Evolutionary conservation across 352 stramenopile species (phyloP).

Genomic region (Lagenidium giganteum): DNA sequence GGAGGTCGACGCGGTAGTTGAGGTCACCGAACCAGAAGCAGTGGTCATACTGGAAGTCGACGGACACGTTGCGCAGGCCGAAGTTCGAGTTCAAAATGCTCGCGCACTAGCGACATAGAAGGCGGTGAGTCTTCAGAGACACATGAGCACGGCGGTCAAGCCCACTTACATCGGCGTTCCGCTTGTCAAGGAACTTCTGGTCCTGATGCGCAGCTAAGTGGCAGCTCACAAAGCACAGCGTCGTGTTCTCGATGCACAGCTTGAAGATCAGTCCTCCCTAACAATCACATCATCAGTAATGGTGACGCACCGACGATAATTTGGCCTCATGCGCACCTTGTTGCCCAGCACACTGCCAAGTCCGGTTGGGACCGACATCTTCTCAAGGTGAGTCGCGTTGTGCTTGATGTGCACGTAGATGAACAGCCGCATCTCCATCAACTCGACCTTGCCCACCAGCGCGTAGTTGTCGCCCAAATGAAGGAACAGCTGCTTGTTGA

Average conservation of each 20-base stretch:
- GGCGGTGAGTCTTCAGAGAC: background rate
- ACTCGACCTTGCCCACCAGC: conserved; percentile 61
- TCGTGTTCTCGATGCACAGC: conserved; percentile 67
- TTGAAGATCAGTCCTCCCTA: conserved; percentile 80
- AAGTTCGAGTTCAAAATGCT: conserved; percentile 71
- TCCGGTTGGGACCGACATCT: conserved; percentile 63
- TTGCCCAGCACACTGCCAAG: conserved; percentile 79
- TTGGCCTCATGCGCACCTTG: conserved; percentile 40
- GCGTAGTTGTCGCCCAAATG: conserved; percentile 59
- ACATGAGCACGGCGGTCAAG: background rate
- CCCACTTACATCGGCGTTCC: conserved; percentile 69
- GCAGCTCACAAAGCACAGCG: conserved; percentile 83
- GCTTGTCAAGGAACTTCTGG: conserved; percentile 82
- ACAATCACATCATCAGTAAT: background rate
- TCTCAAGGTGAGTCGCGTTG: conserved; percentile 56
- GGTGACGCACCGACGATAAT: background rate
- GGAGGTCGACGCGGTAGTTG: conserved; percentile 82
- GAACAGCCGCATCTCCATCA: conserved; percentile 82
- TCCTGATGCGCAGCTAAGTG: conserved; percentile 82
- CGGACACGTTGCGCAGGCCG: conserved; percentile 54
- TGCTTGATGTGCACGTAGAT: conserved; percentile 63
- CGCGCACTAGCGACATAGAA: conserved; percentile 31
- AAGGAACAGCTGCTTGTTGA: conserved; percentile 48
- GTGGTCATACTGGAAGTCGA: conserved; percentile 83
- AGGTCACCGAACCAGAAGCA: conserved; percentile 86